A percentile compares a stretch with the other conserved stretches of the same genome.
Conservation (phyloP, 2,329 filamentous ascomycete species). For the Chaetomium sp. region DNA sequence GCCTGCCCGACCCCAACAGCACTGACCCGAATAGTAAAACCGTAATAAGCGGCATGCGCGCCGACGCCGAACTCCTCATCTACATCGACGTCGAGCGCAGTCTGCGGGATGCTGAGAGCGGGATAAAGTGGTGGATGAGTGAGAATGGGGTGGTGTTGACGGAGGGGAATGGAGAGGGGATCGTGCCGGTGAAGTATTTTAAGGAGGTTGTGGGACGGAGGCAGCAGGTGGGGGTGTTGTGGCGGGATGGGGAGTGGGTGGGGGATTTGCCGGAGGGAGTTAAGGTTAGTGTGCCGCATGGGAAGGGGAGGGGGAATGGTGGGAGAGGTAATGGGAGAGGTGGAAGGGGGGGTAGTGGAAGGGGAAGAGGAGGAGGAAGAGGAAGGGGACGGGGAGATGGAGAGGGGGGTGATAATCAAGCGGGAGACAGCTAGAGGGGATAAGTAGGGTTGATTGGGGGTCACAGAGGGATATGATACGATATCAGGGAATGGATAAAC, state of each 20-base stretch:
- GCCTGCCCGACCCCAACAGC: constrained; percentile 47
- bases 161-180: constrained; percentile 48
- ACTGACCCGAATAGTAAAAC: constrained; percentile 14
- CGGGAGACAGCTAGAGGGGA: no score
- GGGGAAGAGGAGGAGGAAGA: constrained; percentile 22
- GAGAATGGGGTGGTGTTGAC: constrained; percentile 72
- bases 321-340: constrained; percentile 30
- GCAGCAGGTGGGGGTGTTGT: constrained; percentile 57
- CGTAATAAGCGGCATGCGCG: constrained; percentile 76
- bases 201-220: constrained; percentile 60
- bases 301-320: constrained; percentile 37
- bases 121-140: constrained; percentile 68
- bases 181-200: constrained; percentile 63
- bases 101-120: constrained; percentile 43
- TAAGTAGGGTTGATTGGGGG: no score
- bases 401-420: not conserved
- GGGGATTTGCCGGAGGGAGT: constrained; percentile 60
- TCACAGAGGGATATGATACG: no score
- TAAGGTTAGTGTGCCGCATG: constrained; percentile 40
- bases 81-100: constrained; percentile 67
- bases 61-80: constrained; percentile 68
- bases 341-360: constrained; percentile 31
- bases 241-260: constrained; percentile 61
- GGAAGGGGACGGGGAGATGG: constrained; percentile 10
- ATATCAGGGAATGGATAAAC: no score